Evolutionary conservation across 2,329 filamentous ascomycete genomes (phyloP).

Genomic region (Colletotrichum sansevieriae): DNA sequence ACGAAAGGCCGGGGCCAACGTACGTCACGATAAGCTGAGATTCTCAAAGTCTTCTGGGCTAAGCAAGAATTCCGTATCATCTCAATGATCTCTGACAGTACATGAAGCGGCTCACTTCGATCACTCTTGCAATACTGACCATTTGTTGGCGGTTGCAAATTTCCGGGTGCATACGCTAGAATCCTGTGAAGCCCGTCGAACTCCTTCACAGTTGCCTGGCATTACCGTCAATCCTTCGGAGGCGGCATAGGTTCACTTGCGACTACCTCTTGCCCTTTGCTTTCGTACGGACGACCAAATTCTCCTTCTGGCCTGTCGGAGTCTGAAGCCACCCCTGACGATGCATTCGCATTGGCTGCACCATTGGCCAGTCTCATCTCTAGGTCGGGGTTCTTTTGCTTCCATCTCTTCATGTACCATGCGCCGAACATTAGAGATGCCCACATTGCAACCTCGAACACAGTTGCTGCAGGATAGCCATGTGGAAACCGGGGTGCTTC

Average conservation of each 20-base stretch:
- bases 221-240: neutral
- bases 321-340: constrained; percentile 21
- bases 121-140: no score
- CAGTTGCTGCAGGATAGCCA: constrained; percentile 47
- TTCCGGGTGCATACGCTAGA: no score
- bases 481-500: constrained; percentile 46
- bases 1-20: constrained; percentile 9
- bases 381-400: constrained; percentile 43
- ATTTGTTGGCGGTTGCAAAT: no score
- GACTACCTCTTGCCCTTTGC: constrained; percentile 10
- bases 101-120: no score
- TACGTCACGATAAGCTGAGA: constrained; percentile 3
- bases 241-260: neutral
- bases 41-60: no score
- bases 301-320: constrained; percentile 26
- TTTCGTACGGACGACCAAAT: neutral
- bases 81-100: no score
- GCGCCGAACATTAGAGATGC: constrained; percentile 46
- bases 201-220: accelerated
- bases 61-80: no score
- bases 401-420: constrained; percentile 48
- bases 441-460: constrained; percentile 48
- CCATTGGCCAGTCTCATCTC: constrained; percentile 42
- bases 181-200: neutral
- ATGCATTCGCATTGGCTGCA: neutral